phyloP scores from a whole-genome alignment of 257 asterid genomes.

The Scutellaria galericulata region DNA sequence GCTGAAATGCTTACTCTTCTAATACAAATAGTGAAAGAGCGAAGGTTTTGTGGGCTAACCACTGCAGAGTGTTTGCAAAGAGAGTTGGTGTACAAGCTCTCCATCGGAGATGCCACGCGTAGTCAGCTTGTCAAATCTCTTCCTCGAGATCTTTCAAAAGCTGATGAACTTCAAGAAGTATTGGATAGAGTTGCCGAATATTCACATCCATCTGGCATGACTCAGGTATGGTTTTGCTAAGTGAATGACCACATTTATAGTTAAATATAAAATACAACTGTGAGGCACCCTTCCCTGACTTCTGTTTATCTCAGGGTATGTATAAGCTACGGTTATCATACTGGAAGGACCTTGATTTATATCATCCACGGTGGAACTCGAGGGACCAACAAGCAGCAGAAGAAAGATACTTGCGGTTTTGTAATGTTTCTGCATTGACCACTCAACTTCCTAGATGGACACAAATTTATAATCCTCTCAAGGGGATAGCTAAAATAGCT shows the following conservation, averaged over 20 bases:
- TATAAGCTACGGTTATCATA: constrained; percentile 66
- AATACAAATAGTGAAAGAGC: constrained; percentile 87
- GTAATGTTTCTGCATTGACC: constrained; percentile 77
- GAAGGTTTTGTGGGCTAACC: constrained; percentile 88
- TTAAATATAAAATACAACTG: constrained; percentile 16
- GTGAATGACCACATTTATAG: neutral
- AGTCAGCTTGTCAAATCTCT: constrained; percentile 94
- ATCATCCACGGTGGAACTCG: constrained; percentile 94
- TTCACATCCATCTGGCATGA: constrained; percentile 94
- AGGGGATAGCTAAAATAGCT: constrained; percentile 81
- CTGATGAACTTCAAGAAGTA: constrained; percentile 76
- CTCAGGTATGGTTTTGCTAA: constrained; percentile 67
- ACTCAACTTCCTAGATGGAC: constrained; percentile 93
- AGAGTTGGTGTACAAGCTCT: constrained; percentile 82
- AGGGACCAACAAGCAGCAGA: constrained; percentile 93
- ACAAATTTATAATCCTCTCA: constrained; percentile 79
- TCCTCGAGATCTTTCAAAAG: constrained; percentile 82
- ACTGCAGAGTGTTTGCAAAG: constrained; percentile 79
- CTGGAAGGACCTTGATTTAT: constrained; percentile 96
- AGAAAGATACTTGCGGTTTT: constrained; percentile 86
- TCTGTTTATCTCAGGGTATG: constrained; percentile 69
- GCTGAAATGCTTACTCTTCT: constrained; percentile 90
- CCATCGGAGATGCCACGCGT: constrained; percentile 87
- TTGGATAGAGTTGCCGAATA: constrained; percentile 81
- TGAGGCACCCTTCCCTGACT: constrained; percentile 21